These are phyloP conservation scores for Albatrellus ellisii DNA, from an alignment of 768 basidiomycete genomes.

Conservation along the genomic window DNA sequence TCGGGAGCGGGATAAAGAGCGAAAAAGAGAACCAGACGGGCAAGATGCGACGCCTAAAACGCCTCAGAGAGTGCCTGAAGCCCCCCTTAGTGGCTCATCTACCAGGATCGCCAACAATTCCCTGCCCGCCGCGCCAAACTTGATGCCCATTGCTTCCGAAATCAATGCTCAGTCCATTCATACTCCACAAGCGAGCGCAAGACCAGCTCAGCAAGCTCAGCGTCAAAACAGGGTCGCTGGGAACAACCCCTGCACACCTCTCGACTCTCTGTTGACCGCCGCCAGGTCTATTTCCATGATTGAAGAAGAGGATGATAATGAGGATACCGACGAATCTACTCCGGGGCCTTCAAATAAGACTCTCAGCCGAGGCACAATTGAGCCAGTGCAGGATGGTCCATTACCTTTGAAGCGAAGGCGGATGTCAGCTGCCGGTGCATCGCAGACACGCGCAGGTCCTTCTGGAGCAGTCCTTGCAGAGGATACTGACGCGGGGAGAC, in stretches of 20 bases:
- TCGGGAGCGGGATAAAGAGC: slow-evolving; percentile 15
- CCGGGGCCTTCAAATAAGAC: slow-evolving; percentile 13
- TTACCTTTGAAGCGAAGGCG: slow-evolving; percentile 25
- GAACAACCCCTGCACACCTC: slow-evolving; percentile 29
- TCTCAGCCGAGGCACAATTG: slow-evolving; percentile 14
- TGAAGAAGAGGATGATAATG: slow-evolving; percentile 23
- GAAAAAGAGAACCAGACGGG: slow-evolving; percentile 24
- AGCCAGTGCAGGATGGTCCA: slow-evolving; percentile 22
- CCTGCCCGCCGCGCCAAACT: slow-evolving; percentile 4
- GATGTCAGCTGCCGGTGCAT: slow-evolving; percentile 7
- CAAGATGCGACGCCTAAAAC: slow-evolving; percentile 6
- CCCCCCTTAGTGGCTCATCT: slow-evolving; percentile 10
- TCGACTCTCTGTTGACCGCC: slow-evolving; percentile 49
- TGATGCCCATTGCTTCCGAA: slow-evolving; percentile 7
- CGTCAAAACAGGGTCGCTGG: slow-evolving; percentile 16
- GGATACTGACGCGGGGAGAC: slow-evolving; percentile 1
- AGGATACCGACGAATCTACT: slow-evolving; percentile 15
- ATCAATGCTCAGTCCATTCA: slow-evolving; percentile 15
- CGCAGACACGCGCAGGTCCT: neutral
- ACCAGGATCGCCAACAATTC: slow-evolving; percentile 11
- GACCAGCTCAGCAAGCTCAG: slow-evolving; percentile 6
- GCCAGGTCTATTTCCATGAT: slow-evolving; percentile 39
- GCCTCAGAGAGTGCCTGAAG: slow-evolving; percentile 7
- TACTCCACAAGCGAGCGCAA: slow-evolving; percentile 8
- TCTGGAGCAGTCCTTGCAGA: neutral